Evolutionary conservation across 2,329 filamentous ascomycete genomes (phyloP).

Genomic region (Colletotrichum ledebouriae): DNA sequence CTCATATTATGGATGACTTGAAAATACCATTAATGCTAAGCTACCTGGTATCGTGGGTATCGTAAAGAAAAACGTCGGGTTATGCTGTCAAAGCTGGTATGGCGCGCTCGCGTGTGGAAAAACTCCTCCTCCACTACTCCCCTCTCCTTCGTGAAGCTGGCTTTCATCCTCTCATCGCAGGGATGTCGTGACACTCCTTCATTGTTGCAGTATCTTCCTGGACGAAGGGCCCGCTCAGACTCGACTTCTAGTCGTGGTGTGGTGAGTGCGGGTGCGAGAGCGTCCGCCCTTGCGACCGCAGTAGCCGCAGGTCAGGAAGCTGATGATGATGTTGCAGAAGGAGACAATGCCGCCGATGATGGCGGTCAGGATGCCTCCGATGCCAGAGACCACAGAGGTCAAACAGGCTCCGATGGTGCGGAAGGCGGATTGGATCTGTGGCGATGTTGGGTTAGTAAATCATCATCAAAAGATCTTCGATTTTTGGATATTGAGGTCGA

Average conservation of each 20-base stretch:
- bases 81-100: slow-evolving; percentile 23
- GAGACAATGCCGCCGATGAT: slow-evolving; percentile 77
- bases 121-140: not conserved
- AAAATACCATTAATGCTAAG: slow-evolving; percentile 36
- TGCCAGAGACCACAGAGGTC: slow-evolving; percentile 77
- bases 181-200: too few species aligned
- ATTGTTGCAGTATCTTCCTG: not conserved
- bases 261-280: slow-evolving; percentile 44
- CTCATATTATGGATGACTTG: not conserved
- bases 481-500: slow-evolving; percentile 46
- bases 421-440: slow-evolving; percentile 70
- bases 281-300: slow-evolving; percentile 52
- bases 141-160: not conserved
- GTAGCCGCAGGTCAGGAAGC: slow-evolving; percentile 71
- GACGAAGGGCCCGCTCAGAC: slow-evolving; percentile 46
- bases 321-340: slow-evolving; percentile 75
- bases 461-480: slow-evolving; percentile 3
- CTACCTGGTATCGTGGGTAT: slow-evolving; percentile 41
- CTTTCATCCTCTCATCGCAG: slow-evolving; percentile 6
- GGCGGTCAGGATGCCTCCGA: slow-evolving; percentile 73
- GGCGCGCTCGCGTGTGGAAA: not conserved
- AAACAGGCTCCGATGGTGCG: slow-evolving; percentile 75
- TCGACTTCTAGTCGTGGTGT: slow-evolving; percentile 50
- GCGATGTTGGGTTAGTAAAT: not conserved
- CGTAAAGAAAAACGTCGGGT: slow-evolving; percentile 1